Evolutionary conservation across 2,329 filamentous ascomycete species (phyloP), one percentile per base, ranked within the genome.

Genomic region (Fusarium tuaranense): DNA sequence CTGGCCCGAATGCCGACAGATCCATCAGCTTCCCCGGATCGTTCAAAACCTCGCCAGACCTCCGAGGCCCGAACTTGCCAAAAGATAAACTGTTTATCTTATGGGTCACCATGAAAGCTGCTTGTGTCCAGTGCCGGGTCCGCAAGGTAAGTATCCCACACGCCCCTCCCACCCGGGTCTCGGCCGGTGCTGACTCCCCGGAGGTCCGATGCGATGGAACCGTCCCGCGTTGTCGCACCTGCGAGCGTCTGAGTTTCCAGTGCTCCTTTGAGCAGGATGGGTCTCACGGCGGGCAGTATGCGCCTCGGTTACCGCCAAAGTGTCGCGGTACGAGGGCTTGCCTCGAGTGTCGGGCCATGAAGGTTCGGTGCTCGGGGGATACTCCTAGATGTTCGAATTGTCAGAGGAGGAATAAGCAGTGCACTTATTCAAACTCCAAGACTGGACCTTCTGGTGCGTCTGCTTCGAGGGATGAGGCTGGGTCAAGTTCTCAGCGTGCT

Each of bases 191-290:
- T 78, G 62, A 78, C 76, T 71, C 74, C 62, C 72, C 70, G 73
- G 60, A 79, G 78, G 78, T 79, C 73, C 78, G 78, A 76, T 79
- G 78, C 61, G 78, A 79, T 53, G 78, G 78, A 27, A 68, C 71
- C 58, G 71, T 78, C 6, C 77, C 78, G 57, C 66, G 71, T 30
- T 79, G 78, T 57, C 75, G 75, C 58, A 78, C 78, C 10, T 79
- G 78, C 64, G 71, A 78, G 53, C 75, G 78, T 41, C 70, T 79
- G 46, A 72, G 68, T 22, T 79, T 79, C 51, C 77, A 79, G 53
- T 79, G 78, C 44, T 79, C 78, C 16, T 78, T 79, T 53, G 76
- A 79, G 36, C 76, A 79, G 32, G 78, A 79, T 18, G 78, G 77
- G 2, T 76, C 77, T 12, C 65, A 48, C 16, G 71, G 51, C 10